Base-by-base conservation (phyloP, 75 land plant genomes). In the Picea glauca region DNA sequence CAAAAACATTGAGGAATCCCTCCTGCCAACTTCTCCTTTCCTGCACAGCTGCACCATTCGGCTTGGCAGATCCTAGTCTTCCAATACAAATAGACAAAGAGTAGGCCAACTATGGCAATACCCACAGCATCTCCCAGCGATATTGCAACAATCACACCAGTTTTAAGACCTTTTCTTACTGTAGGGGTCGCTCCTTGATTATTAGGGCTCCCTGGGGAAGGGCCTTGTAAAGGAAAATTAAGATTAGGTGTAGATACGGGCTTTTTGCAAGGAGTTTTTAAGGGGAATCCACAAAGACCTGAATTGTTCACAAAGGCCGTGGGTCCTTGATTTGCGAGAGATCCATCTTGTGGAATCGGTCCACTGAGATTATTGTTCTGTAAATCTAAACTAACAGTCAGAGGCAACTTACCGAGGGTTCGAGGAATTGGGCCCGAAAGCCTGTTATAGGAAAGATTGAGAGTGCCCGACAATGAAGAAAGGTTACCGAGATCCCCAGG, bases 281-380 rank as follows among this genome's bases (percentile, higher is more conserved):
- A 81, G 3, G 94, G 97, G 65, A 92, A 87, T 1, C 97, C 95
- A 32, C 97, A 94, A 2, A 94, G 83, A 5, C 60, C 76, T 12
- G 91, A 90, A 73, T 94, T 94, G 74, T 82, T 81, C 46, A 87
- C 80, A 78, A 94, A 94, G 1, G 94, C 88, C 1, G 93, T 87
- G 1, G 93, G 93, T 1, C 93, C 94, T 65, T 94, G 97, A 58
- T 84, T 89, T 57, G 87, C 86, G 18, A 90, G 84, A 18, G 91
- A 72, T 7, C 96, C 92, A 15, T 85, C 85, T 60, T 83, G 80
- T 2, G 99, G 99, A 31, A 96, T 92, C 12, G 87, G 81, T 2
- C 99, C 99, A 35, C 86, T 87, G 76, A 96, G 81, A 66, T 90
- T 78, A 77, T 89, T 94, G 79, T 76, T 78, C 54, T 91, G 68